Evolutionary conservation across 805 yeast species (phyloP).

Genomic region (Candida parachauliodes): DNA sequence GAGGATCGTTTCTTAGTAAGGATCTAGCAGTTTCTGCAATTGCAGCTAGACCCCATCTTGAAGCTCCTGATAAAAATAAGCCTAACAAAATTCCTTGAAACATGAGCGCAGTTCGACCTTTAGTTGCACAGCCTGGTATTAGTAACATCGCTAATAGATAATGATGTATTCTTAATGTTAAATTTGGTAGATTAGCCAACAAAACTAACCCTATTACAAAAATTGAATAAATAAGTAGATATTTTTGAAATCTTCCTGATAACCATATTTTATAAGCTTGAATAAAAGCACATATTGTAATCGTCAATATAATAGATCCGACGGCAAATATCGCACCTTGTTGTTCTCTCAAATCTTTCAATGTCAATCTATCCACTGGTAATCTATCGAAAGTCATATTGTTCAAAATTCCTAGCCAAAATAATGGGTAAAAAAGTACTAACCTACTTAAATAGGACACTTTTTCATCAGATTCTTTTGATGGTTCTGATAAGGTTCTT

Average conservation of each 20-base stretch:
- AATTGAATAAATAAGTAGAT: conserved; percentile 49
- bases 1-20: conserved; percentile 71
- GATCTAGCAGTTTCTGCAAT: conserved; percentile 73
- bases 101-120: conserved; percentile 64
- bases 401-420: conserved; percentile 82
- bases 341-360: conserved; percentile 65
- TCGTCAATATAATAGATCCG: conserved; percentile 41
- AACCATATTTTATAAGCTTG: conserved; percentile 83
- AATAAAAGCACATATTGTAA: conserved; percentile 53
- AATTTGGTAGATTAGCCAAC: conserved; percentile 54
- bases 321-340: conserved; percentile 76
- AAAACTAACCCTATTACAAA: conserved; percentile 42
- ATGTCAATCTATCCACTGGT: conserved; percentile 81
- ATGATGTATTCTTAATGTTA: conserved; percentile 76
- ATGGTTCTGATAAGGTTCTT: conserved; percentile 38
- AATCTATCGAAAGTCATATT: conserved; percentile 84
- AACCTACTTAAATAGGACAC: conserved; percentile 42
- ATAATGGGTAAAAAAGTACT: conserved; percentile 70
- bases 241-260: conserved; percentile 63
- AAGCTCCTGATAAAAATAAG: conserved; percentile 74
- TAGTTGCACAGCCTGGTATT: conserved; percentile 79
- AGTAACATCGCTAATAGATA: conserved; percentile 71
- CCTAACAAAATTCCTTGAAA: conserved; percentile 88
- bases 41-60: conserved; percentile 93
- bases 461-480: conserved; percentile 7